Base-by-base conservation (phyloP, 164 flowering plant genomes). In the Cinnamomum chago region DNA sequence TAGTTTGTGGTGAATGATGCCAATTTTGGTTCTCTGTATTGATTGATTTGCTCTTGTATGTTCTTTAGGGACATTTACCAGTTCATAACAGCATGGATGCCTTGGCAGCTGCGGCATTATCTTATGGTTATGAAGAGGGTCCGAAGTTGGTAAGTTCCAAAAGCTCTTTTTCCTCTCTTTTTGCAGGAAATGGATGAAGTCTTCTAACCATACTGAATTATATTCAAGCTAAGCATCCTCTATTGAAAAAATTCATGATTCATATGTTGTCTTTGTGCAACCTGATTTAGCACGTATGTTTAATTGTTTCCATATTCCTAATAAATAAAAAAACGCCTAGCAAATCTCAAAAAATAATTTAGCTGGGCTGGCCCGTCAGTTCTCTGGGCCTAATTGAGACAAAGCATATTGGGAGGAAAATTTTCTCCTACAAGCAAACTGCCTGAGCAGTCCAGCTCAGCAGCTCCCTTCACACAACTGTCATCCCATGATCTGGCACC, bases 41-140 rank as follows among this genome's bases (percentile, higher is more conserved):
- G 73, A 68, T 64, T 50, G 4, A 62, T 72, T 60, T 72, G 58
- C 18, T 60, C 50, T 20, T 22, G 23, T 15, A 33, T 70, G n/a
- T 28, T 67, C 33, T 64, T 27, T 60, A 93, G 98, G 97, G 98
- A 62, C 84, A 85, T 79, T 74, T 93, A 75, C 92, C 98, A 30
- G 89, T 95, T 84, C 99, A 95, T 82, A 95, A 95, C 77, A 89
- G 95, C 85, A 89, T 93, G 99, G 99, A 93, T 86, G 99, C 93
- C 10, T 84, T 93, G 82, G 99, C 97, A 12, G 95, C 93, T 79
- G 94, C 92, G 28, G 97, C 99, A 68, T 79, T 95, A 78, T 85
- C 92, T 40, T 93, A 89, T 76, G 90, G 85, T 76, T 76, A 85
- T 73, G 88, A 90, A 58, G 97, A 95, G 79, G 96, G 95, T 75